Base-by-base conservation (phyloP, 2,329 filamentous ascomycete species). In the Emydomyces testavorans region DNA sequence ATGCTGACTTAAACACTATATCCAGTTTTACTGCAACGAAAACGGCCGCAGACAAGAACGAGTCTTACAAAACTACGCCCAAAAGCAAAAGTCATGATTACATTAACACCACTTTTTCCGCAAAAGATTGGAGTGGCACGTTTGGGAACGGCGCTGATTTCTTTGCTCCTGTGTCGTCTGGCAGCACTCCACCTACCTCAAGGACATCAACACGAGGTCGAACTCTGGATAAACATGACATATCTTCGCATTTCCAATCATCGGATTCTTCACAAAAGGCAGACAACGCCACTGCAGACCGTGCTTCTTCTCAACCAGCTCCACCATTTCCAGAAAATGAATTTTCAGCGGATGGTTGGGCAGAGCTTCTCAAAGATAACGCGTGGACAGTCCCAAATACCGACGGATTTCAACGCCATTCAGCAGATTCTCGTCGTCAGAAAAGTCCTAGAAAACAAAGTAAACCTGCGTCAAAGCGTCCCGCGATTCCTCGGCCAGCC, bases 301-400 rank as follows among this genome's bases (percentile, higher is more conserved):
- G 39, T 36, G 44, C 47, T 26, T 48, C 52, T 16, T 47, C 50
- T 23, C 54, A 53, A 29, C 46, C 45, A 38, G 21, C 29, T 21
- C 42, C 51, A 31, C 42, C 38, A 10, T 67, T 66, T 52, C 56
- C 59, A 10, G 54, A 60, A 26, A 58, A 58, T 3, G 65, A 60
- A 26, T 71, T 69, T 46, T 60, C 60, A 26, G 61, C 60, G 11
- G 65, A 68, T 29, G 54, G 62, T 31, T 70, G 68, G 66, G 54
- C 57, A 32, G 61, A 65, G 45, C 57, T 62, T 38, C 53, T 71
- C 11, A 62, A 61, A 23, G 57, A 64, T 45, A 51, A 62, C 16
- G 57, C 57, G 0, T 67, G 62, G 58, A 58, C 58, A 18, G 51
- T 59, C 34, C 61, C 65, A 3, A 59, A 61, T 24, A 53, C 51